A percentile compares a stretch with the other conserved stretches of the same genome.
phyloP scores from a whole-genome alignment of 108 stramenopile species.

The Seminavis robusta region DNA sequence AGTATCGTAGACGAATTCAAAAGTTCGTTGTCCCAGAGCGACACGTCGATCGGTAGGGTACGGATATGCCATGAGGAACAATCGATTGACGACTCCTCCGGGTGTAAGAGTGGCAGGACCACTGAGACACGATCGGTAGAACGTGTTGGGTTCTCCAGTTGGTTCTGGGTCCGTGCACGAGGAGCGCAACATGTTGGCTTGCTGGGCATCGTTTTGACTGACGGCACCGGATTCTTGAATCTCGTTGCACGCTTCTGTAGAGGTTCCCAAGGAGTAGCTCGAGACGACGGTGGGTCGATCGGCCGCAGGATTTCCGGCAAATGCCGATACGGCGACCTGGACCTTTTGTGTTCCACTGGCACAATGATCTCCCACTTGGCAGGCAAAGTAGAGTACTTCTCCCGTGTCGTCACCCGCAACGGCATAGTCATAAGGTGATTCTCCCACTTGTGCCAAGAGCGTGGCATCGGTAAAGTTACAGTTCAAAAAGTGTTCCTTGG shows the following conservation, averaged over 20 bases:
- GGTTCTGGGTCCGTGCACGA: too few species aligned
- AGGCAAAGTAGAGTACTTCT: slow-evolving; percentile 10
- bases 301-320: neutral
- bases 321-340: neutral
- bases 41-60: slow-evolving; percentile 16
- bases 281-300: neutral
- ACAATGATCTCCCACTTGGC: slow-evolving; percentile 12
- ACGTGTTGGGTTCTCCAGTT: slow-evolving; percentile 9
- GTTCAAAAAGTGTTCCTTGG: slow-evolving; percentile 1
- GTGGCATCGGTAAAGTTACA: slow-evolving; percentile 10
- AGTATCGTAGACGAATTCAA: slow-evolving; percentile 17
- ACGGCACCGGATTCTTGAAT: too few species aligned
- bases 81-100: slow-evolving; percentile 13
- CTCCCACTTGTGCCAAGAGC: neutral
- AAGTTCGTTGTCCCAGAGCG: slow-evolving; percentile 4
- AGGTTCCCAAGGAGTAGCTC: neutral
- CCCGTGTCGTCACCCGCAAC: neutral
- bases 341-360: neutral
- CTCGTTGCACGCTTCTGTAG: neutral
- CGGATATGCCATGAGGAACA: slow-evolving; percentile 12
- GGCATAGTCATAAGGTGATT: neutral
- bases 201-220: too few species aligned
- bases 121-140: slow-evolving; percentile 10
- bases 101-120: slow-evolving; percentile 22
- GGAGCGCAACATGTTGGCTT: neutral